phyloP scores from a whole-genome alignment of 2,329 filamentous ascomycete genomes.

The Sporothrix brunneoviolacea region DNA sequence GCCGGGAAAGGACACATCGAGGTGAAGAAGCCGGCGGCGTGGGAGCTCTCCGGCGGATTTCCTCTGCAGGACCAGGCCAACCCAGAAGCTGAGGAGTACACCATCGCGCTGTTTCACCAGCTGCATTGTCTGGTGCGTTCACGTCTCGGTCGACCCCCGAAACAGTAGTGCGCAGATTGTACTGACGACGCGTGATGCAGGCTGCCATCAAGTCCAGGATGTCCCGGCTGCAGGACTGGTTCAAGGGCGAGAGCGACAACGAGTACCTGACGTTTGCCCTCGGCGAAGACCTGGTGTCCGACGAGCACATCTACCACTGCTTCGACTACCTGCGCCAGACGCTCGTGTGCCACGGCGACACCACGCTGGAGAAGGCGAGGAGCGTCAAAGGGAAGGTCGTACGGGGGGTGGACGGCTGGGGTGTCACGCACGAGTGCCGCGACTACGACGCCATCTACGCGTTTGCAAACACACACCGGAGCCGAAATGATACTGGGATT shows the following conservation, averaged over 20 bases:
- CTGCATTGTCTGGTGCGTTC: constrained; percentile 18
- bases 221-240: constrained; percentile 17
- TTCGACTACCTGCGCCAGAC: constrained; percentile 20
- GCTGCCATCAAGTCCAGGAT: constrained; percentile 19
- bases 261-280: constrained; percentile 18
- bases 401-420: constrained; percentile 19
- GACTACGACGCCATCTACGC: constrained; percentile 15
- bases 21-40: constrained; percentile 13
- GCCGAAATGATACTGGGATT: constrained; percentile 16
- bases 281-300: constrained; percentile 14
- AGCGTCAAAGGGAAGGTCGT: constrained; percentile 10
- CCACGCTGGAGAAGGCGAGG: constrained; percentile 17
- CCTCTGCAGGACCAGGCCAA: constrained; percentile 6
- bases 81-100: constrained; percentile 16
- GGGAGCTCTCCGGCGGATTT: constrained; percentile 14
- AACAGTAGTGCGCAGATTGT: neutral
- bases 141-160: neutral
- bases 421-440: constrained; percentile 18
- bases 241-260: constrained; percentile 16
- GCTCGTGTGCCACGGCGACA: constrained; percentile 20
- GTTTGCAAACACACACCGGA: constrained; percentile 15
- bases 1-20: constrained; percentile 18
- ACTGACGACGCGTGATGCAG: neutral
- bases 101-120: constrained; percentile 18
- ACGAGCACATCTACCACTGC: constrained; percentile 20